These are phyloP conservation scores for Plasmodium relictum DNA, from an alignment of 169 alveolate species.

Conservation along the genomic window DNA sequence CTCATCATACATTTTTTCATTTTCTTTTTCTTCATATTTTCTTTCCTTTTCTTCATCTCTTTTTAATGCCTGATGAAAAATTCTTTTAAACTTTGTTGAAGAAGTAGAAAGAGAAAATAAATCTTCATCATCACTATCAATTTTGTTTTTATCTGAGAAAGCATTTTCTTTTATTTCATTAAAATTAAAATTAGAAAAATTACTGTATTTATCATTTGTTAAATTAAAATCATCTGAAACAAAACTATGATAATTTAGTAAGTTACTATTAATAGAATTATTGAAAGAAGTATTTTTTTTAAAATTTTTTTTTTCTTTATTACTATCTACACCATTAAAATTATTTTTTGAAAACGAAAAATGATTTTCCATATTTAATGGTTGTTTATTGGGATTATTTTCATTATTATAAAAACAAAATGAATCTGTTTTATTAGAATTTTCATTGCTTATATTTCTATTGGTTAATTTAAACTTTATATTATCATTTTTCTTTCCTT, in stretches of 20 bases:
- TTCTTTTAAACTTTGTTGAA: conserved; percentile 16
- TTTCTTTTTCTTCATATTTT: not conserved
- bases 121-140: conserved; percentile 3
- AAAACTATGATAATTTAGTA: not conserved
- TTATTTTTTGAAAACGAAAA: too few species aligned
- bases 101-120: conserved; percentile 38
- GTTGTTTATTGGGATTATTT: too few species aligned
- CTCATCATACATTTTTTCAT: not conserved
- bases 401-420: too few species aligned
- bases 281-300: not conserved
- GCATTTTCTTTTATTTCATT: not conserved
- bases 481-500: not conserved
- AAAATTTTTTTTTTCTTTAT: not conserved
- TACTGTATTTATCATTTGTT: not conserved
- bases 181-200: not conserved
- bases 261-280: not conserved
- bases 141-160: not conserved
- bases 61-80: conserved; percentile 12
- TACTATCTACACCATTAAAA: not conserved
- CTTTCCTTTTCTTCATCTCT: not conserved
- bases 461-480: too few species aligned
- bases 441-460: too few species aligned
- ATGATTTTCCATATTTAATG: too few species aligned
- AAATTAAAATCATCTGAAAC: not conserved
- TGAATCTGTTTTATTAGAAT: too few species aligned